Evolutionary conservation across 371 early-diverging fungal species (phyloP).

Genomic region (Fennellomyces sp.): DNA sequence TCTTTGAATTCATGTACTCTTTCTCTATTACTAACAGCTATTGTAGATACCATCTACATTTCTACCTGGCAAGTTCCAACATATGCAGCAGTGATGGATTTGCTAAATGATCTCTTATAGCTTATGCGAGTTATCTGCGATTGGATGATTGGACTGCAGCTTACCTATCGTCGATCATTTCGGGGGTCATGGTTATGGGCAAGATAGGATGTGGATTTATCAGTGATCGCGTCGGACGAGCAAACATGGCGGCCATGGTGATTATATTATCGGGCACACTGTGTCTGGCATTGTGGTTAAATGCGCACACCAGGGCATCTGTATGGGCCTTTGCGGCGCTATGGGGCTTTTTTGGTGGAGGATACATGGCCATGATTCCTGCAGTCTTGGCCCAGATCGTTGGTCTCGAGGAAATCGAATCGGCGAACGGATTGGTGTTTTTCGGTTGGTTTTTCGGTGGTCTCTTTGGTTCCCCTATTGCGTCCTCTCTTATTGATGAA

Average conservation of each 20-base stretch:
- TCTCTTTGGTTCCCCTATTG: slow-evolving; percentile 61
- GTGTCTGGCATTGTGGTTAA: slow-evolving; percentile 41
- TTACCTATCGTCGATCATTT: slow-evolving; percentile 50
- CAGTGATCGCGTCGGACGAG: slow-evolving; percentile 61
- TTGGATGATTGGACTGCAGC: slow-evolving; percentile 34
- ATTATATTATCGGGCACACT: slow-evolving; percentile 43
- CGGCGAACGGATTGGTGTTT: slow-evolving; percentile 59
- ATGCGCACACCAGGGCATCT: slow-evolving; percentile 34
- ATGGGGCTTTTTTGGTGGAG: slow-evolving; percentile 65
- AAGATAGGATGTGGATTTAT: slow-evolving; percentile 53
- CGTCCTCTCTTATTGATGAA: slow-evolving; percentile 42
- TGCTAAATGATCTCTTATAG: slow-evolving; percentile 15
- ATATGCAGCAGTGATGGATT: no score
- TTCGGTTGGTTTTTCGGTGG: slow-evolving; percentile 62
- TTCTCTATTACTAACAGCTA: not conserved
- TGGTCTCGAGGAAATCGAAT: slow-evolving; percentile 52
- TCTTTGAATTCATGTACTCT: not conserved
- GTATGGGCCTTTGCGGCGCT: slow-evolving; percentile 46
- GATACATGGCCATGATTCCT: slow-evolving; percentile 57
- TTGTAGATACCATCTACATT: slow-evolving; percentile 8
- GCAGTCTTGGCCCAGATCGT: slow-evolving; percentile 56
- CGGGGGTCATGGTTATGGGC: slow-evolving; percentile 55
- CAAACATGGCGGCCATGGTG: slow-evolving; percentile 53
- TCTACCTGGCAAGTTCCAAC: slow-evolving; percentile 21
- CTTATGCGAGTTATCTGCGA: slow-evolving; percentile 37